Evolutionary conservation across 2,329 filamentous ascomycete species (phyloP), one percentile per base, ranked within the genome.

Genomic region (Macrophomina pseudophaseolina): DNA sequence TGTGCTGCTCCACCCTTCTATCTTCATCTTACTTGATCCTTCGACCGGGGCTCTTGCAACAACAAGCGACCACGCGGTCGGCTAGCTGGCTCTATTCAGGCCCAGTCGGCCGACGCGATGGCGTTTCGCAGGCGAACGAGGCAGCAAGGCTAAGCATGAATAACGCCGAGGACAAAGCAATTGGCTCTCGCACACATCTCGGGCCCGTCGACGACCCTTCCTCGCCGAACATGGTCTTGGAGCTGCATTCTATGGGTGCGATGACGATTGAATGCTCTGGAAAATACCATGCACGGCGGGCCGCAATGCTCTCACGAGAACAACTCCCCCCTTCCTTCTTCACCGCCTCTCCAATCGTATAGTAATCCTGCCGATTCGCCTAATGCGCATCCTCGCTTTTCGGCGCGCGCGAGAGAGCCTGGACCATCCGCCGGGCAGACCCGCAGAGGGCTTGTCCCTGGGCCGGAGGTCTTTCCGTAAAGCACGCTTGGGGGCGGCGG

Each of bases 1-100:
- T 59, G 56, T 40, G 23, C 12, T 59, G 49, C 38, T 59, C 56
- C 56, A 59, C 54, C 6, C 40, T 46, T 42, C 40, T 40, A 18
- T 59, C 40, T 59, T 48, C 16, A 48, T 33, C 35, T 44, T 54
- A 35, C 52, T 18, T 28, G 12, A 46, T n/a, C 38, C 38, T 44
- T 3, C 40, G 56, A 28, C 18, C 56, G 56, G 56, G 40, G n/a
- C 38, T 28, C 12, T 14, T 28, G 18, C 35, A 28, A n/a, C 53
- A 14, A n/a, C 35, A 40, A 30, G 33, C 33, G 18, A 16, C n/a
- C 8, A 35, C 30, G 30, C 40, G n/a, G 40, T 14, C 42, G 38
- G 11, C n/a, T 18, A 4, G 7, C 5, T 40, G 32, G 40, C 28
- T 32, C 56, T 35, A 30, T 58, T 56, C 23, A 38, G 49, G 56